Conservation (phyloP, 1,139 yeast genomes). For the Diutina catenulata region DNA sequence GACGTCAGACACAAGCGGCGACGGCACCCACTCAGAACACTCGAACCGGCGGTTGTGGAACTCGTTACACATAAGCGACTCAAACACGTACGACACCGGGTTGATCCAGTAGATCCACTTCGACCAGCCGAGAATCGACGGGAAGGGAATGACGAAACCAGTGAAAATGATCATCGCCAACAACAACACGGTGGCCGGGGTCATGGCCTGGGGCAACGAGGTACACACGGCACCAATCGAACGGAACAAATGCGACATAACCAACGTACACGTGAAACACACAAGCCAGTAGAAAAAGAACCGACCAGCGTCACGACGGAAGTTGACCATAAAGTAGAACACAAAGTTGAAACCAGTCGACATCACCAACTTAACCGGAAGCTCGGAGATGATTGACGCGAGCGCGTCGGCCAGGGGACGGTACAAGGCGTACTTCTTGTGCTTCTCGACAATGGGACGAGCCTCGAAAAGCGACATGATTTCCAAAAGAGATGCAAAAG, state of each 20-base stretch:
- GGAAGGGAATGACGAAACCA: slow-evolving; percentile 12
- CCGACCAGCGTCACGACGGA: slow-evolving; percentile 10
- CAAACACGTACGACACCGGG: slow-evolving; percentile 12
- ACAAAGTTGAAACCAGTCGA: slow-evolving; percentile 10
- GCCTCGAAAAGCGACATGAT: slow-evolving; percentile 12
- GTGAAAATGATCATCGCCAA: slow-evolving; percentile 13
- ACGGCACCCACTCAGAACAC: slow-evolving; percentile 41
- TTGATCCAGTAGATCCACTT: slow-evolving; percentile 12
- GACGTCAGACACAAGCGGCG: slow-evolving; percentile 18
- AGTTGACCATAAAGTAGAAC: slow-evolving; percentile 11
- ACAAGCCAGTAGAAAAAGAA: slow-evolving; percentile 12
- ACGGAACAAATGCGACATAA: slow-evolving; percentile 12
- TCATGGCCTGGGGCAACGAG: slow-evolving; percentile 12
- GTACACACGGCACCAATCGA: slow-evolving; percentile 12
- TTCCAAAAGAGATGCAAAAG: slow-evolving; percentile 12
- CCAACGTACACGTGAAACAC: slow-evolving; percentile 8
- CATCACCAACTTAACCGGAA: slow-evolving; percentile 11
- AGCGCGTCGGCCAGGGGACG: slow-evolving; percentile 12
- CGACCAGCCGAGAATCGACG: slow-evolving; percentile 12
- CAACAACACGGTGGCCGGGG: slow-evolving; percentile 11
- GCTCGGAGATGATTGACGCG: slow-evolving; percentile 12
- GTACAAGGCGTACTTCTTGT: slow-evolving; percentile 11
- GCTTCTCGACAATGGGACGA: slow-evolving; percentile 12
- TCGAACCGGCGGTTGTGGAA: slow-evolving; percentile 17
- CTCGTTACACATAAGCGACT: slow-evolving; percentile 12